Base-by-base conservation (phyloP, 345 rosid species). In the Euclidium syriacum region DNA sequence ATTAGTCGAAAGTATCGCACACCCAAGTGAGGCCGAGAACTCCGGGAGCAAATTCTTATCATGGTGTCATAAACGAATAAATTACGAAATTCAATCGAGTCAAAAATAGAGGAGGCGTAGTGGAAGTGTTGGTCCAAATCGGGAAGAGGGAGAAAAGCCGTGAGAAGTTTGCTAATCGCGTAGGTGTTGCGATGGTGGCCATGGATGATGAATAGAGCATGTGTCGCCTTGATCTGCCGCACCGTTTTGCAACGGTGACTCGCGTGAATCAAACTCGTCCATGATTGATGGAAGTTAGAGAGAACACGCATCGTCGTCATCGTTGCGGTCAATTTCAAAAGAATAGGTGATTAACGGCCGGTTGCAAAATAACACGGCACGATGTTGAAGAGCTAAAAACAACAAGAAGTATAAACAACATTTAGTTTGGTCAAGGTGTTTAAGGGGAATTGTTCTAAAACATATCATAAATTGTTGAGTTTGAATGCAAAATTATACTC, bases 91-190 rank as follows among this genome's bases (percentile, higher is more conserved):
- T 73, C 53, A 3, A 76, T 64, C 1, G 74, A 76, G 18, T 73
- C 24, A 15, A 84, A 79, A 12, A 84, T 12, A 27, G 52, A 56
- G 20, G 87, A 72, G 8, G 83, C 81, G 35, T 76, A 76, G 27
- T 65, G 65, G 63, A 78, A 80, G 67, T 58, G 62, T 44, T 36
- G 60, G 48, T 75, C 69, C 5, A 41, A 3, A 20, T 35, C 43
- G 30, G 72, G 71, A 27, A 74, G 79, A 58, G 75, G 50, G 22
- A 62, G 64, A 57, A 68, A 68, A 42, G 72, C 75, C 17, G 77
- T 64, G 61, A 80, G 72, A 51, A 83, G 58, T 64, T 78, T 78
- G 78, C 83, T 78, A 8, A 77, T 54, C 18, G 81, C 80, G 70
- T 17, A 72, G 19, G 65, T 60, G 73, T 78, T 73, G 30, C 49